Conservation (phyloP, 2,329 filamentous ascomycete species). For the Fusarium oxysporum region DNA sequence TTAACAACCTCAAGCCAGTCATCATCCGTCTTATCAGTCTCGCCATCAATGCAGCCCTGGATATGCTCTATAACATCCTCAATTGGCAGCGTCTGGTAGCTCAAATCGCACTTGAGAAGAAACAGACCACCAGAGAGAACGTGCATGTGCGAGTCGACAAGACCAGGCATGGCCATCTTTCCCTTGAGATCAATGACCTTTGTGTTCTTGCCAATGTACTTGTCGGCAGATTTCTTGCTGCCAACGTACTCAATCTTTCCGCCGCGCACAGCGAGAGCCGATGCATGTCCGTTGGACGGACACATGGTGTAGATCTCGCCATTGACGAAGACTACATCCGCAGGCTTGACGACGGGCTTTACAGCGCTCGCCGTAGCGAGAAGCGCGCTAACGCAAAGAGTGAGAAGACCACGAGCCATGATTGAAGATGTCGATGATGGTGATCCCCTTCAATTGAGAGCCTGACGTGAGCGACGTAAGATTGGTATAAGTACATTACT, state of each 20-base stretch:
- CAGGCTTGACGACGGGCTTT: slow-evolving; percentile 10
- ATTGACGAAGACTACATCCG: slow-evolving; percentile 45
- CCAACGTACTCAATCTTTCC: slow-evolving; percentile 42
- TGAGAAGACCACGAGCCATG: slow-evolving; percentile 34
- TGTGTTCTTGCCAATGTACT: slow-evolving; percentile 42
- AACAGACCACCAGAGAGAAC: slow-evolving; percentile 38
- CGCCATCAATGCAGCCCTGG: slow-evolving; percentile 40
- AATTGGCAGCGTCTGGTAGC: slow-evolving; percentile 42
- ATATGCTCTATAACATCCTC: slow-evolving; percentile 35
- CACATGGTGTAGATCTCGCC: slow-evolving; percentile 45
- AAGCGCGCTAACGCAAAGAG: slow-evolving; percentile 29
- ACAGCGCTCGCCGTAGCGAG: slow-evolving; percentile 12
- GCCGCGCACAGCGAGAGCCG: slow-evolving; percentile 37
- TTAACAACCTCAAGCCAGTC: slow-evolving; percentile 46
- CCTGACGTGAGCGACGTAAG: not conserved
- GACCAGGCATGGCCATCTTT: slow-evolving; percentile 47
- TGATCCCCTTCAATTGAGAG: not conserved
- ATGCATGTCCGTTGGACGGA: slow-evolving; percentile 14
- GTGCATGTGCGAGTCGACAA: slow-evolving; percentile 47
- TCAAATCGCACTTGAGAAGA: slow-evolving; percentile 45
- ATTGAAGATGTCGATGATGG: not conserved
- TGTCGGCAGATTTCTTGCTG: slow-evolving; percentile 24
- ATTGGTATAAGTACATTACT: not conserved
- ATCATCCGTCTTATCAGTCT: slow-evolving; percentile 34
- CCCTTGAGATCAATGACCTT: slow-evolving; percentile 44